Percentiles rank a stretch among this genome's conserved stretches.
These are phyloP conservation scores for Geranium brycei DNA, from an alignment of 345 rosid genomes.

Conservation along the genomic window DNA sequence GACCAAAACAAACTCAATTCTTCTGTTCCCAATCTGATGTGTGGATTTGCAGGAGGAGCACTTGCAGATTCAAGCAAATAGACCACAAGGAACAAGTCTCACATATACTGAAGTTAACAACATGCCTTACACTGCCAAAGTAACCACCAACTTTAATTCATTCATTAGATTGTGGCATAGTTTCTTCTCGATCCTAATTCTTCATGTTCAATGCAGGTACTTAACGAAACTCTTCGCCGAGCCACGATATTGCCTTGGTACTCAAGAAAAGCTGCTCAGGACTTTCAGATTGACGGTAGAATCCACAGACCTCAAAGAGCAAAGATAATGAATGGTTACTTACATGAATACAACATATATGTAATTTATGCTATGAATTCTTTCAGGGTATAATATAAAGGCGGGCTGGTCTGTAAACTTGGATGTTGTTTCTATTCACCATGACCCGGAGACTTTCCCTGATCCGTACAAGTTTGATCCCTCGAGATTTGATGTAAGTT, in stretches of 20 bases:
- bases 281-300: conserved; percentile 47
- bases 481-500: conserved; percentile 41
- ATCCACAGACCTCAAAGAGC: not conserved
- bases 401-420: conserved; percentile 56
- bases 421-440: conserved; percentile 63
- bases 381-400: conserved; percentile 36
- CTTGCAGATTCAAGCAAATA: conserved; percentile 20
- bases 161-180: not conserved
- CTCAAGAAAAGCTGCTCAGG: conserved; percentile 54
- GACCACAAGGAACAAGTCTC: conserved; percentile 24
- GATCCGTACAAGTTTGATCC: conserved; percentile 40
- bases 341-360: not conserved
- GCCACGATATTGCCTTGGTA: conserved; percentile 56
- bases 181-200: not conserved
- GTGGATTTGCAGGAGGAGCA: conserved; percentile 40
- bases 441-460: conserved; percentile 34
- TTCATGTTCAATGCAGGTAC: conserved; percentile 23
- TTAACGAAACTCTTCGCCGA: conserved; percentile 45
- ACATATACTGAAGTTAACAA: conserved; percentile 45
- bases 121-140: conserved; percentile 53
- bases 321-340: not conserved
- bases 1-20: not conserved
- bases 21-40: not conserved
- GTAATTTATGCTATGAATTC: not conserved
- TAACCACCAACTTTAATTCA: conserved; percentile 7